Percentiles rank a stretch among this genome's conserved stretches.
Evolutionary conservation across 116 monocot species (phyloP).

Genomic region (Papilionanthe hybrid): DNA sequence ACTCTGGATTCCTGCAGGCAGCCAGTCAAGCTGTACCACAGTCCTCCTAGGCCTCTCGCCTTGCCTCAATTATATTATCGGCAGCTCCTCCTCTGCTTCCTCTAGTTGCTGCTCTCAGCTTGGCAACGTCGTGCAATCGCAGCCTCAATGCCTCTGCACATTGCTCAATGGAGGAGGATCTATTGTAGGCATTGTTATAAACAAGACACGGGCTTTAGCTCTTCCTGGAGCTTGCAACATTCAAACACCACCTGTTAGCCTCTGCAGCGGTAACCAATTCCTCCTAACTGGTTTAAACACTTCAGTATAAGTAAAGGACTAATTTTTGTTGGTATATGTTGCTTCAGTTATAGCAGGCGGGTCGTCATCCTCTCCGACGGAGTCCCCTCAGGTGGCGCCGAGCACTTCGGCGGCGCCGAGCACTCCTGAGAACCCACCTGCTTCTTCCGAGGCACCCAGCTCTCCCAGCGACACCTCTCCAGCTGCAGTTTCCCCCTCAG

Average conservation of each 20-base stretch:
- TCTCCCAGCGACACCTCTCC: not conserved
- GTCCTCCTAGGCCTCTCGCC: slow-evolving; percentile 29
- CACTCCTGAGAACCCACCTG: slow-evolving; percentile 3
- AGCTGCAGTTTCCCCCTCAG: not conserved
- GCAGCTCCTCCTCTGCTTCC: slow-evolving; percentile 24
- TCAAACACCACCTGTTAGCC: slow-evolving; percentile 32
- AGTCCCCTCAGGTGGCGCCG: slow-evolving; percentile 4
- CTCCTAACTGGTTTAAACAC: not conserved
- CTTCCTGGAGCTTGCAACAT: slow-evolving; percentile 48
- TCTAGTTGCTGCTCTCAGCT: slow-evolving; percentile 44
- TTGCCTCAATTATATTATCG: slow-evolving; percentile 31
- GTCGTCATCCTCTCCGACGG: not conserved
- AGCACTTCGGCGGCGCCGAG: slow-evolving; percentile 9
- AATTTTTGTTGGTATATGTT: not conserved
- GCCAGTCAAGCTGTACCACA: slow-evolving; percentile 19
- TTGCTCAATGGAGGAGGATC: slow-evolving; percentile 25
- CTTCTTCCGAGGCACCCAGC: not conserved
- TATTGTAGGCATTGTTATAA: slow-evolving; percentile 22
- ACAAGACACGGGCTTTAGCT: slow-evolving; percentile 32
- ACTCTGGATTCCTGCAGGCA: not conserved
- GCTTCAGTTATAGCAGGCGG: not conserved
- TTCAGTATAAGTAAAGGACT: not conserved
- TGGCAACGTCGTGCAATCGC: slow-evolving; percentile 20
- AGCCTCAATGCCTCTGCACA: slow-evolving; percentile 39
- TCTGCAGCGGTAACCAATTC: slow-evolving; percentile 23